Conservation (phyloP, 768 basidiomycete species). For the Mycena crocata region DNA sequence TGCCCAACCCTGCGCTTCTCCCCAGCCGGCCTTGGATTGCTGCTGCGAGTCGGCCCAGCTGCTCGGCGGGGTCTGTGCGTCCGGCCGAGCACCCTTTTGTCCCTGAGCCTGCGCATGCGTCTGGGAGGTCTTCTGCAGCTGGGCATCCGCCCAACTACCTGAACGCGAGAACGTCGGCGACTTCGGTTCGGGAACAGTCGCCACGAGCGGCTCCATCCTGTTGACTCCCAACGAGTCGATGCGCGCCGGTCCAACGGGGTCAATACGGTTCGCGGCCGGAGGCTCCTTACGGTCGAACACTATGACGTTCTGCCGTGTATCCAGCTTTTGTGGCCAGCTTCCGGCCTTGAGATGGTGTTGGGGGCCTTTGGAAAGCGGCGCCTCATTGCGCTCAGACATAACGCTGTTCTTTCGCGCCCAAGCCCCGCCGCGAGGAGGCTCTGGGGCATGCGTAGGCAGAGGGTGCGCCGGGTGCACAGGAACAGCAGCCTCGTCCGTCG, state of each 20-base stretch:
- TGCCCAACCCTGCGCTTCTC: no score
- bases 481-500: neutral
- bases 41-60: no score
- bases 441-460: neutral
- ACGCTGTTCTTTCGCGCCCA: conserved; percentile 18
- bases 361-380: neutral
- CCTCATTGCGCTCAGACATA: neutral
- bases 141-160: neutral
- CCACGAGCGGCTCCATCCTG: neutral
- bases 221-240: no score
- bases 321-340: conserved; percentile 24
- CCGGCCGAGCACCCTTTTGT: no score
- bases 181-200: conserved; percentile 2
- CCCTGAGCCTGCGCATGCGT: no score
- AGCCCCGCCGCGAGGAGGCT: neutral
- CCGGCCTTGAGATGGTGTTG: conserved; percentile 10
- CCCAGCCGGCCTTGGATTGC: no score
- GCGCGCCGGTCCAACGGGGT: no score
- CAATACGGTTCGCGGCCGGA: no score
- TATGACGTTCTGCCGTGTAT: neutral
- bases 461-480: no score
- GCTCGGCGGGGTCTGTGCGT: no score
- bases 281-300: conserved; percentile 7
- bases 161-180: neutral
- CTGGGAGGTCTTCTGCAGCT: no score